phyloP scores from a whole-genome alignment of 768 basidiomycete genomes.

The Leccinum rimulosum region DNA sequence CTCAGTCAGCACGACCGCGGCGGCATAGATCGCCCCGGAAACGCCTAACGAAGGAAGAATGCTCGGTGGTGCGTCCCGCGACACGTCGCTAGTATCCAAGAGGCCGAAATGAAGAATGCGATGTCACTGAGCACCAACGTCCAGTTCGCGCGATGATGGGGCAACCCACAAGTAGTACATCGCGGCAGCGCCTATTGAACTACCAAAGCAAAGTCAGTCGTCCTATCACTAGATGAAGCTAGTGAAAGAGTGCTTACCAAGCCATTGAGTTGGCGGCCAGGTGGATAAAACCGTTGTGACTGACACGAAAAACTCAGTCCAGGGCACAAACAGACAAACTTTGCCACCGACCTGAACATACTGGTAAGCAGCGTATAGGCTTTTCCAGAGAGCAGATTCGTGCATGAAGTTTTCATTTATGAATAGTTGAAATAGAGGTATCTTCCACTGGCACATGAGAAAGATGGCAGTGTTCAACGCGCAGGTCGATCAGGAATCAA shows the following conservation, averaged over 20 bases:
- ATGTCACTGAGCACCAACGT: conserved; percentile 60
- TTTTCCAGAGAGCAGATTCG: conserved; percentile 71
- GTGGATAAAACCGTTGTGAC: conserved; percentile 71
- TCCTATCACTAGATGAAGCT: background rate
- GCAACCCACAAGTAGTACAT: conserved; percentile 51
- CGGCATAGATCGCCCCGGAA: conserved; percentile 81
- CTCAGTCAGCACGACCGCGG: conserved; percentile 66
- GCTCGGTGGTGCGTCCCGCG: conserved; percentile 35
- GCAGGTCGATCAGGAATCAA: conserved; percentile 28
- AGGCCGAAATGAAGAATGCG: background rate
- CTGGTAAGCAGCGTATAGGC: conserved; percentile 79
- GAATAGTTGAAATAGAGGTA: conserved; percentile 49
- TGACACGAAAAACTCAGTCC: conserved; percentile 25
- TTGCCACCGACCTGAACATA: conserved; percentile 63
- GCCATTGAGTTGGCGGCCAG: conserved; percentile 77
- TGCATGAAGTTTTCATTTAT: conserved; percentile 76
- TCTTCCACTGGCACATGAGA: conserved; percentile 49
- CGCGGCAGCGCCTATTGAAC: conserved; percentile 54
- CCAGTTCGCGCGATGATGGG: conserved; percentile 43
- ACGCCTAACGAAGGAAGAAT: conserved; percentile 14
- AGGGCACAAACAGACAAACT: background rate
- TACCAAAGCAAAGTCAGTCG: conserved; percentile 8
- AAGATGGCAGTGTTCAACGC: too few species aligned
- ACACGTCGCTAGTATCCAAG: too few species aligned
- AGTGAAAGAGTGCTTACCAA: conserved; percentile 48